phyloP scores from a whole-genome alignment of 179 eudicot genomes.

The Silene vulgaris region DNA sequence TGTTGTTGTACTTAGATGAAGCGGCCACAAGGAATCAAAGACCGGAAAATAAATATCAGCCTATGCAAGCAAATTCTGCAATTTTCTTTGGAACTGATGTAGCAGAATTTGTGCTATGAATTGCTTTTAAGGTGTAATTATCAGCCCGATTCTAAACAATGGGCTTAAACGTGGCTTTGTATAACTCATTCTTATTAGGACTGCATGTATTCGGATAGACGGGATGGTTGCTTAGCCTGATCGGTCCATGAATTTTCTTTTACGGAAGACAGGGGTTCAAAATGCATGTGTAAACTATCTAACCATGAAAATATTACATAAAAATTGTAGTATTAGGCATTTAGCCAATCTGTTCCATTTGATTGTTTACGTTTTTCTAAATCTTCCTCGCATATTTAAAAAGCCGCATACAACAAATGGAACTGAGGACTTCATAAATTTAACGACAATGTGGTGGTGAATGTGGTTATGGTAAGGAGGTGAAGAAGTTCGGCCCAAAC shows the following conservation, averaged over 20 bases:
- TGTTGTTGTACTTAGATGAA: neutral
- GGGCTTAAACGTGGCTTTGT: neutral
- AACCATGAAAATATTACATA: neutral
- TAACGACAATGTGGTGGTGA: neutral
- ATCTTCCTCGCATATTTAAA: too few species aligned
- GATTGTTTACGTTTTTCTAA: too few species aligned
- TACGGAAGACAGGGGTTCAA: neutral
- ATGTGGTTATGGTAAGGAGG: too few species aligned
- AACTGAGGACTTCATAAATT: neutral
- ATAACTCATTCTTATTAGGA: too few species aligned
- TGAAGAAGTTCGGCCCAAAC: too few species aligned
- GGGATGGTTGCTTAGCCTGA: neutral
- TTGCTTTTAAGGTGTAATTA: slow-evolving; percentile 10
- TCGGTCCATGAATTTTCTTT: slow-evolving; percentile 1
- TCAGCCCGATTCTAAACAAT: neutral
- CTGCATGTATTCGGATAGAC: too few species aligned
- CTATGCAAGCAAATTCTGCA: slow-evolving; percentile 18
- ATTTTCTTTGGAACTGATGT: neutral
- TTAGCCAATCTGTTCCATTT: too few species aligned
- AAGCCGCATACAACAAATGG: too few species aligned
- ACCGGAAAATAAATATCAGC: neutral
- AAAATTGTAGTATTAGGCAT: neutral
- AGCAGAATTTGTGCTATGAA: slow-evolving; percentile 15
- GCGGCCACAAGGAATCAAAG: neutral
- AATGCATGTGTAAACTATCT: neutral